A percentile compares a stretch with the other conserved stretches of the same genome.
Evolutionary conservation across 1,284 basidiomycete species (phyloP).

Genomic region (Acaromyces ingoldii): DNA sequence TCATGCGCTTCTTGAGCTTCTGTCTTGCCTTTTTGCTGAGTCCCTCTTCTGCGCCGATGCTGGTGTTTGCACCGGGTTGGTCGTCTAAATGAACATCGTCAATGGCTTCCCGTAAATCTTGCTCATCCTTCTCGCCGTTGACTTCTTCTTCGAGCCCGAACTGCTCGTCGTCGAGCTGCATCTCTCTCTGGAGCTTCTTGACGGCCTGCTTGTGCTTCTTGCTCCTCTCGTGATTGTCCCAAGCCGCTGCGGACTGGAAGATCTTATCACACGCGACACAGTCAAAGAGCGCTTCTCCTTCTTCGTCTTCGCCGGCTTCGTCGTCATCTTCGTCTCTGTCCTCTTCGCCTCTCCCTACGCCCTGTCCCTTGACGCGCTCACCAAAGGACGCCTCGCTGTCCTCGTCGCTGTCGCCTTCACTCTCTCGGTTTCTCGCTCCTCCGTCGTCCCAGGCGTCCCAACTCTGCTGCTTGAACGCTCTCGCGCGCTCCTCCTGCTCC

Average conservation of each 20-base stretch:
- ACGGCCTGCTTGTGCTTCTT: conserved; percentile 76
- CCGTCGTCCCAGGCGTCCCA: conserved; percentile 23
- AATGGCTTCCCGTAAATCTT: neutral
- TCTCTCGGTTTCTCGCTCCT: conserved; percentile 6
- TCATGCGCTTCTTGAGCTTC: conserved; percentile 16
- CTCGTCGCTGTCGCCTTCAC: conserved; percentile 14
- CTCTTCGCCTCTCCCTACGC: conserved; percentile 2
- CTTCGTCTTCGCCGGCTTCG: conserved; percentile 14
- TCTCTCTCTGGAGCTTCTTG: conserved; percentile 62
- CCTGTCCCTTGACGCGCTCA: conserved; percentile 17
- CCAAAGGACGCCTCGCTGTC: conserved; percentile 24
- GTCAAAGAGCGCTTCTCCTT: conserved; percentile 61
- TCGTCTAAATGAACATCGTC: neutral
- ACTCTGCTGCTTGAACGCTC: conserved; percentile 58
- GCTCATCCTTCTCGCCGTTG: neutral
- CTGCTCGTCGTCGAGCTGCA: conserved; percentile 70
- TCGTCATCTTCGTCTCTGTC: conserved; percentile 16
- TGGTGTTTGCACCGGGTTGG: neutral
- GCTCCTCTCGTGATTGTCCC: conserved; percentile 93
- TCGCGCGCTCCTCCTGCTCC: conserved; percentile 58
- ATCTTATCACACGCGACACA: conserved; percentile 92
- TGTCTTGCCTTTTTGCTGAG: conserved; percentile 33
- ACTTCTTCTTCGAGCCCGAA: conserved; percentile 53
- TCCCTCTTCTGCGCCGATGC: neutral
- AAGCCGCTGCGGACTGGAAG: conserved; percentile 87